Percentiles rank a stretch among this genome's conserved stretches.
phyloP scores from a whole-genome alignment of 2,329 filamentous ascomycete species.

The Aspergillus vadensis region DNA sequence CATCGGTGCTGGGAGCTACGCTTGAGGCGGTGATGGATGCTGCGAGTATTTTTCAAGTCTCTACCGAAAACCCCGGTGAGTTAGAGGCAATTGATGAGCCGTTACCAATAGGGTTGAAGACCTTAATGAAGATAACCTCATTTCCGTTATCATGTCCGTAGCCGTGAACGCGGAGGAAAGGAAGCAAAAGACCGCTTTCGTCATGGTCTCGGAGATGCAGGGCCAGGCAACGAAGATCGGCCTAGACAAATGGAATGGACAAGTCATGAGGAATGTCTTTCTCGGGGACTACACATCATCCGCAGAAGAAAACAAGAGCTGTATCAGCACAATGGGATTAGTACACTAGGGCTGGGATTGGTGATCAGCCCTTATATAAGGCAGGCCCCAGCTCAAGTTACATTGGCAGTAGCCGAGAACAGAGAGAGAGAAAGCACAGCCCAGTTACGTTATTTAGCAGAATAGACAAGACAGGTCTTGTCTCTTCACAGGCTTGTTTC shows the following conservation, averaged over 20 bases:
- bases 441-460: slow-evolving; percentile 9
- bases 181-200: slow-evolving; percentile 2
- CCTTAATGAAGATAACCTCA: not conserved
- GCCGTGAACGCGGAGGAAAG: not conserved
- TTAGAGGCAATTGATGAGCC: not conserved
- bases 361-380: slow-evolving; percentile 2
- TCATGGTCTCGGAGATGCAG: slow-evolving; percentile 1
- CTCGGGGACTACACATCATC: not conserved
- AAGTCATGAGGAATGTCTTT: slow-evolving; percentile 4
- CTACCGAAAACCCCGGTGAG: not conserved
- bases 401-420: not conserved
- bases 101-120: not conserved
- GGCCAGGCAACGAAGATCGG: not conserved
- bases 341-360: slow-evolving; percentile 7
- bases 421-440: not conserved
- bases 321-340: slow-evolving; percentile 5
- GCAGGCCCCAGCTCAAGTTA: not conserved
- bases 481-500: slow-evolving; percentile 13
- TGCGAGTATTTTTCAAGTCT: not conserved
- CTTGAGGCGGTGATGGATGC: not conserved
- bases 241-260: not conserved
- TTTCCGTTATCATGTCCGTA: not conserved
- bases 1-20: slow-evolving; percentile 8
- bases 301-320: not conserved
- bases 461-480: not conserved